A percentile compares a stretch with the other conserved stretches of the same genome.
Evolutionary conservation across 768 basidiomycete species (phyloP).

Genomic region (Collybia sordida): DNA sequence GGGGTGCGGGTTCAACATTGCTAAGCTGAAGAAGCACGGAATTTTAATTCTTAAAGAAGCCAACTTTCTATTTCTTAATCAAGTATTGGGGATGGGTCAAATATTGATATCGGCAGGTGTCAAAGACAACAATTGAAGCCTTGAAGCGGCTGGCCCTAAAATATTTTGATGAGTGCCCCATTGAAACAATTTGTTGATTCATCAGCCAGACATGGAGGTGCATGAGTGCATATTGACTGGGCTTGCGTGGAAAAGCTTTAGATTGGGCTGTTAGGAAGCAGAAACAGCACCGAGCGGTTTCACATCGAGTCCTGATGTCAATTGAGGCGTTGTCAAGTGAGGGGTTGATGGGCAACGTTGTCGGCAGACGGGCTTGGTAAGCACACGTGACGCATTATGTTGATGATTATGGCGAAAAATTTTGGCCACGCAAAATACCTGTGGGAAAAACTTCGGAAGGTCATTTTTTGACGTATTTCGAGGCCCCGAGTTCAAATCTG

Average conservation of each 20-base stretch:
- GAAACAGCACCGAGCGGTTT: not conserved
- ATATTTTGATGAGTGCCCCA: not conserved
- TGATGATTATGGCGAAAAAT: not conserved
- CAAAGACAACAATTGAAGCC: not conserved
- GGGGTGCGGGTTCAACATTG: constrained; percentile 40
- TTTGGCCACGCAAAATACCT: not conserved
- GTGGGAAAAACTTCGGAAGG: not conserved
- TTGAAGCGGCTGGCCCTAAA: constrained; percentile 1
- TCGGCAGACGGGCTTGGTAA: too few relatives aligned
- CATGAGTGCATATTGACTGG: not conserved
- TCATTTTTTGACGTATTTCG: not conserved
- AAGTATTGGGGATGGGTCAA: constrained; percentile 5
- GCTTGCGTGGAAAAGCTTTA: not conserved
- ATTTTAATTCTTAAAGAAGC: too few relatives aligned
- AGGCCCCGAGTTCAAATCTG: not conserved
- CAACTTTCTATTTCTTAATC: constrained; percentile 25
- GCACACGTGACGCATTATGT: too few relatives aligned
- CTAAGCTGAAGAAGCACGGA: constrained; percentile 18
- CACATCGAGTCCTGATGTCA: not conserved
- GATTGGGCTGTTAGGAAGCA: not conserved
- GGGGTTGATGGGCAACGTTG: too few relatives aligned
- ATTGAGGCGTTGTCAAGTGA: not conserved
- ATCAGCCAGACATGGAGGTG: not conserved
- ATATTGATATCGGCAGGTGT: not conserved
- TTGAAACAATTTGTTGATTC: not conserved